Conservation (phyloP, 495 filamentous ascomycete genomes). For the Pyronema omphalodes region DNA sequence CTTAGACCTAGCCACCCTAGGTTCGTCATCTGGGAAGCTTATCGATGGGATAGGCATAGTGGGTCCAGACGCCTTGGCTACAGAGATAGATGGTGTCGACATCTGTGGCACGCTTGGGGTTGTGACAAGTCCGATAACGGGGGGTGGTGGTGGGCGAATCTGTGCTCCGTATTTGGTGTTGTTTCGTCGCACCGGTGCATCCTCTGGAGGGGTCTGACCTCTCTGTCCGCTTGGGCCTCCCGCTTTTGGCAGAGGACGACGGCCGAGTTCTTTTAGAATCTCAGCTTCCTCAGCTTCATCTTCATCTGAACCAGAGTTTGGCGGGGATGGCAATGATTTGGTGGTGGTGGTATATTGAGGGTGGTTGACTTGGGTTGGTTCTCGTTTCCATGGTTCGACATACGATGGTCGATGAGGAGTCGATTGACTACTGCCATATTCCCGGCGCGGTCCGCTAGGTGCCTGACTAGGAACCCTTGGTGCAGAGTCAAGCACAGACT, state of each 20-base stretch:
- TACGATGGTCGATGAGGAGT: constrained; percentile 10
- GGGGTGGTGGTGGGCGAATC: constrained; percentile 23
- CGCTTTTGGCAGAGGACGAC: constrained; percentile 16
- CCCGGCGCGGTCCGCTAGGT: not conserved
- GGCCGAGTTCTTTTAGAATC: constrained; percentile 19
- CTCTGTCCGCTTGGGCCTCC: constrained; percentile 4
- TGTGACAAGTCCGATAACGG: constrained; percentile 27
- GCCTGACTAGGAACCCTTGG: not conserved
- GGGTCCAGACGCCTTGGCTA: constrained; percentile 5
- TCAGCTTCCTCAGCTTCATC: constrained; percentile 22
- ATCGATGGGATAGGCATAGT: constrained; percentile 10
- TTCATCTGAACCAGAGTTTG: constrained; percentile 19
- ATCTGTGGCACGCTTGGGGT: constrained; percentile 20
- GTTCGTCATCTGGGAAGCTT: constrained; percentile 32
- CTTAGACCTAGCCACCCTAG: constrained; percentile 7
- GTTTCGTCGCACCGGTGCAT: constrained; percentile 12
- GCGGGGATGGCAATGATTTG: constrained; percentile 8
- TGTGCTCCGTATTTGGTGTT: constrained; percentile 19
- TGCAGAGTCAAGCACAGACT: not conserved
- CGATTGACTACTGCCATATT: not conserved
- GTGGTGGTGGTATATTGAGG: constrained; percentile 21
- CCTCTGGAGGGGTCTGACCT: constrained; percentile 6
- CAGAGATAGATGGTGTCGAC: constrained; percentile 8
- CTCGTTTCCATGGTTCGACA: constrained; percentile 21
- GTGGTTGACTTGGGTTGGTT: constrained; percentile 22